phyloP scores from a whole-genome alignment of 1,284 basidiomycete genomes.

The Hymenochaete sp. region DNA sequence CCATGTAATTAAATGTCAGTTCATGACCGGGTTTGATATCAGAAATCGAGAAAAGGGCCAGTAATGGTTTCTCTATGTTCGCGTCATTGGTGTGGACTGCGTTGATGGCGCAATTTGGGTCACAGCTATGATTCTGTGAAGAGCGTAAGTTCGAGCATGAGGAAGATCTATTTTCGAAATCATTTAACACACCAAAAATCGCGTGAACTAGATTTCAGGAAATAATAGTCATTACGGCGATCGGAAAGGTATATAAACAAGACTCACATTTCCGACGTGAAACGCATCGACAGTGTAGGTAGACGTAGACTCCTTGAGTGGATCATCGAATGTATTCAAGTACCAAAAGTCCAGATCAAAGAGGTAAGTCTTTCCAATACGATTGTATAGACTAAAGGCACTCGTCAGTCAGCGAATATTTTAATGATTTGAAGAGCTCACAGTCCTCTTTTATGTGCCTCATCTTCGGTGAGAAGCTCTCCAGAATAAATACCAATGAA shows the following conservation, averaged over 20 bases:
- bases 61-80: conserved; percentile 47
- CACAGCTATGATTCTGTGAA: conserved; percentile 78
- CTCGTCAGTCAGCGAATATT: background rate
- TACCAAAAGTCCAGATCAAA: conserved; percentile 77
- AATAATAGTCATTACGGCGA: conserved; percentile 16
- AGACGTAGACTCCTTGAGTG: conserved; percentile 14
- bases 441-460: conserved; percentile 60
- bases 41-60: conserved; percentile 62
- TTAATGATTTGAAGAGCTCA: conserved; percentile 29
- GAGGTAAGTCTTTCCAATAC: conserved; percentile 74
- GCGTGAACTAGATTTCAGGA: conserved; percentile 48
- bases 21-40: conserved; percentile 66
- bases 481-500: conserved; percentile 84
- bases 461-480: conserved; percentile 65
- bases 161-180: conserved; percentile 20
- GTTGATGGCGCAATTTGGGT: conserved; percentile 72
- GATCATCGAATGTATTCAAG: conserved; percentile 35
- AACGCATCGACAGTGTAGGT: conserved; percentile 70
- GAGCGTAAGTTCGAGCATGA: background rate
- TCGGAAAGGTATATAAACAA: conserved; percentile 3
- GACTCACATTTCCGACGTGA: conserved; percentile 76
- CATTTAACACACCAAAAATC: conserved; percentile 46
- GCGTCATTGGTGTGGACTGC: conserved; percentile 65
- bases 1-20: conserved; percentile 75
- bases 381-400: conserved; percentile 36